A percentile compares a stretch with the other conserved stretches of the same genome.
These are phyloP conservation scores for Lodderomyces theae DNA, from an alignment of 1,139 yeast genomes.

Conservation along the genomic window DNA sequence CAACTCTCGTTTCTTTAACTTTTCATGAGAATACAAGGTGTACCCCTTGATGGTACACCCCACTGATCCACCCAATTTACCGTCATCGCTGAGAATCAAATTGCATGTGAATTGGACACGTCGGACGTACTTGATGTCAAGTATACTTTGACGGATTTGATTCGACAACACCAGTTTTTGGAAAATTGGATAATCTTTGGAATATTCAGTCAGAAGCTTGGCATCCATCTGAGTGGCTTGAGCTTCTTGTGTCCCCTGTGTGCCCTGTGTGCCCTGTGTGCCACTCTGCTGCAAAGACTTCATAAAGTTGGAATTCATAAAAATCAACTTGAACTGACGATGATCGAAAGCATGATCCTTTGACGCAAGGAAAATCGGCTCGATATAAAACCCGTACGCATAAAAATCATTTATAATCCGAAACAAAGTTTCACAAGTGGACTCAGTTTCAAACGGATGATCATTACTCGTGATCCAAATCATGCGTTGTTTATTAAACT, in stretches of 20 bases:
- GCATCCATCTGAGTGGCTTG: neutral
- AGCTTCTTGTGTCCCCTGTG: neutral
- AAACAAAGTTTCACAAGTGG: slow-evolving; percentile 43
- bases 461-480: slow-evolving; percentile 46
- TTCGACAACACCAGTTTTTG: slow-evolving; percentile 13
- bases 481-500: slow-evolving; percentile 36
- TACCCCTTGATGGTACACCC: slow-evolving; percentile 72
- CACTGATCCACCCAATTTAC: slow-evolving; percentile 43
- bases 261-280: slow-evolving; percentile 5
- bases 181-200: slow-evolving; percentile 11
- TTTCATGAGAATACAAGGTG: slow-evolving; percentile 56
- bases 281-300: slow-evolving; percentile 11
- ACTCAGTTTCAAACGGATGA: slow-evolving; percentile 29
- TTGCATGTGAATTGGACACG: slow-evolving; percentile 64
- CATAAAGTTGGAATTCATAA: slow-evolving; percentile 42
- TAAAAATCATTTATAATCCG: slow-evolving; percentile 61
- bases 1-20: slow-evolving; percentile 32
- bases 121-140: slow-evolving; percentile 57
- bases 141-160: slow-evolving; percentile 37
- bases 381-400: slow-evolving; percentile 49
- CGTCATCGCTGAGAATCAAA: slow-evolving; percentile 41
- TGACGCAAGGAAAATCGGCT: slow-evolving; percentile 58
- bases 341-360: slow-evolving; percentile 43
- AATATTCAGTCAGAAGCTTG: slow-evolving; percentile 5
- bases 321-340: slow-evolving; percentile 54